phyloP scores from a whole-genome alignment of 2,329 filamentous ascomycete genomes.

The Fusarium tanahbumbuense region DNA sequence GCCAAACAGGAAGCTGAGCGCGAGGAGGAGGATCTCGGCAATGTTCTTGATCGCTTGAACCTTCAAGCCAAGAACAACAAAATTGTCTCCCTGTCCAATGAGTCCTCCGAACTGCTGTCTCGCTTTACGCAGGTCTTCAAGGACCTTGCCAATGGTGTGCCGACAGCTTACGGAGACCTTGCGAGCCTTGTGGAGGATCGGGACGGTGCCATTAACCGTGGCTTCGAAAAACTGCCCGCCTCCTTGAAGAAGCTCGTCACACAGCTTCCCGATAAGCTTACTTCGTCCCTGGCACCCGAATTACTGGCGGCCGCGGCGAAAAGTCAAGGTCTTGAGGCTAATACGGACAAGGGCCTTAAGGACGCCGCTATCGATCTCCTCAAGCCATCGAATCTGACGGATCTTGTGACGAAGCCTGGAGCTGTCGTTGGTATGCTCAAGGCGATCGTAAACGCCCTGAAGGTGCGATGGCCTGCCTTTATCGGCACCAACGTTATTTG shows the following conservation, averaged over 20 bases:
- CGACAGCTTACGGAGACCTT: conserved; percentile 94
- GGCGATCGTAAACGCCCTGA: conserved; percentile 90
- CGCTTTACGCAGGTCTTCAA: conserved; percentile 92
- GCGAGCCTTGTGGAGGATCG: conserved; percentile 69
- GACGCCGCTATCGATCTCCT: conserved; percentile 74
- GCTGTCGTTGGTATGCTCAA: conserved; percentile 85
- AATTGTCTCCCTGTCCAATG: conserved; percentile 84
- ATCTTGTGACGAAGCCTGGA: conserved; percentile 87
- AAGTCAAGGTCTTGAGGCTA: conserved; percentile 72
- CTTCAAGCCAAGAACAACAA: conserved; percentile 86
- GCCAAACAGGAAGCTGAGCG: conserved; percentile 57
- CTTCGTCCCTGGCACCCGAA: conserved; percentile 80
- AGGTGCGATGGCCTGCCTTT: conserved; percentile 88
- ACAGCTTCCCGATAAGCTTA: conserved; percentile 84
- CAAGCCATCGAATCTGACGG: conserved; percentile 77
- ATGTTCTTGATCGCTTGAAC: conserved; percentile 85
- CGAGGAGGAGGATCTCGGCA: conserved; percentile 78
- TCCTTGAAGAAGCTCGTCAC: conserved; percentile 89
- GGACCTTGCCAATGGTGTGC: conserved; percentile 90
- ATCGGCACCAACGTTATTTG: conserved; percentile 92
- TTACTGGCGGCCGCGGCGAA: conserved; percentile 82
- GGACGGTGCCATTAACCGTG: conserved; percentile 68
- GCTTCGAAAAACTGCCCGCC: conserved; percentile 75
- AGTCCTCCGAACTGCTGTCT: conserved; percentile 83
- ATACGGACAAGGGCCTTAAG: conserved; percentile 67